Evolutionary conservation across 75 land plant species (phyloP).

Genomic region (Isoetes taiwanensis): DNA sequence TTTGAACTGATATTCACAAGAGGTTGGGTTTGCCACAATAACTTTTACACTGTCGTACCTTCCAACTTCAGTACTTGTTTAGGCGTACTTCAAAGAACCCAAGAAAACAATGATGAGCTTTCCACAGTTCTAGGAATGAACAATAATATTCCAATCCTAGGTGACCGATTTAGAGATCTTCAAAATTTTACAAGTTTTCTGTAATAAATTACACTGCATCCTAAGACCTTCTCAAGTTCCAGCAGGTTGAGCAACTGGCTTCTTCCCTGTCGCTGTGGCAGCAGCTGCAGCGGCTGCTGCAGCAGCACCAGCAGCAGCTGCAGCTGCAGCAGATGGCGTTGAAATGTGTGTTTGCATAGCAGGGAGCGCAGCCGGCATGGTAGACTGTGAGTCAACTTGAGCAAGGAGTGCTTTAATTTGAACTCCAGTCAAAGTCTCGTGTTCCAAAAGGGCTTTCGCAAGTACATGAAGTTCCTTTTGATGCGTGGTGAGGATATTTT

Average conservation of each 20-base stretch:
- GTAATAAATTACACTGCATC: too few relatives aligned
- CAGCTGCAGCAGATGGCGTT: conserved; percentile 26
- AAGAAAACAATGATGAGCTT: too few relatives aligned
- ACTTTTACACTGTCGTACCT: too few relatives aligned
- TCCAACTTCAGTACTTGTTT: too few relatives aligned
- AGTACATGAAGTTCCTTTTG: conserved; percentile 73
- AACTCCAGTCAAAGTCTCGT: conserved; percentile 68
- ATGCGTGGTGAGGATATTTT: conserved; percentile 57
- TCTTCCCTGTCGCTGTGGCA: conserved; percentile 68
- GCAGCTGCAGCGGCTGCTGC: conserved; percentile 48
- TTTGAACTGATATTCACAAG: too few relatives aligned
- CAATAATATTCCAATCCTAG: too few relatives aligned
- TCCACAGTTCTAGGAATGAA: too few relatives aligned
- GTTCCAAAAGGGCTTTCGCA: conserved; percentile 82
- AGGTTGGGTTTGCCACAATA: too few relatives aligned
- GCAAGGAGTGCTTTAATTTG: conserved; percentile 72
- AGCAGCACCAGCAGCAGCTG: conserved; percentile 45
- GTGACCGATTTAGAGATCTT: too few relatives aligned
- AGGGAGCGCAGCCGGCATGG: conserved; percentile 11
- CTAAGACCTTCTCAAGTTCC: too few relatives aligned
- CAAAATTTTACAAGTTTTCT: too few relatives aligned
- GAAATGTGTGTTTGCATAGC: conserved; percentile 8
- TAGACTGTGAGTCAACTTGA: conserved; percentile 32
- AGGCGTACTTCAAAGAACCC: too few relatives aligned
- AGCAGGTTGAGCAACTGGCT: conserved; percentile 61